Base-by-base conservation (phyloP, 2,329 filamentous ascomycete species). In the Ascocoryne sarcoides region DNA sequence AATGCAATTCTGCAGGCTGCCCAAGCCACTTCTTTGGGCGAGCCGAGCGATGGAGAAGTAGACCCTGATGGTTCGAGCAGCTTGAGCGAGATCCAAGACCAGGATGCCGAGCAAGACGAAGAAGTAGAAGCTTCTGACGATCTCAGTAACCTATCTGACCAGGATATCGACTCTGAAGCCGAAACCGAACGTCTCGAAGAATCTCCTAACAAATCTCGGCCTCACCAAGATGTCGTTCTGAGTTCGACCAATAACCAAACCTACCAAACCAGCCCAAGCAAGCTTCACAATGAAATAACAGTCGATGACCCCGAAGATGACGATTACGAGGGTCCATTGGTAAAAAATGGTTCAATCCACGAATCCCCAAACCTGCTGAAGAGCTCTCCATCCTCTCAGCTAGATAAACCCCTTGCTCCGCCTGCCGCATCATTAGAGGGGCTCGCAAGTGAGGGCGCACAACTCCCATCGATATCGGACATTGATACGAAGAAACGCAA, bases 171-270 rank as follows among this genome's bases (percentile, higher is more conserved):
- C 53, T 82, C 89, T 3, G 90, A 96, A 63, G 90, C 90, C 23
- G 90, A 95, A 65, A 96, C 90, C 2, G 89, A 95, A 65, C 81
- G 92, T 44, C 73, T 98, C 45, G 92, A 92, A 58, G 80, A 84
- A 57, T 94, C 87, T n/a, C 88, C 89, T 14, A 76, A 78, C 47
- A 84, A 71, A 55, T 65, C 72, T 56, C 71, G 78, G 50, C 56
- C 55, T 34, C 71, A 76, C 53, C 70, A 73, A 53, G 74, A 81
- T 53, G 74, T 82, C 8, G 68, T 79, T 32, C 62, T 81, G 39
- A 69, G 68, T 51, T 67, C 68, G 48, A 69, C 71, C 40, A 68
- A 71, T 44, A 71, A 65, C 40, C 66, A 69, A 32, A 60, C 65
- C 40, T 75, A 76, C 48, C 78, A 83, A 53, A 75, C 74, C 50